Evolutionary conservation across 2,329 filamentous ascomycete species (phyloP), one percentile per base, ranked within the genome.

Genomic region (Xylaria hypoxylon): DNA sequence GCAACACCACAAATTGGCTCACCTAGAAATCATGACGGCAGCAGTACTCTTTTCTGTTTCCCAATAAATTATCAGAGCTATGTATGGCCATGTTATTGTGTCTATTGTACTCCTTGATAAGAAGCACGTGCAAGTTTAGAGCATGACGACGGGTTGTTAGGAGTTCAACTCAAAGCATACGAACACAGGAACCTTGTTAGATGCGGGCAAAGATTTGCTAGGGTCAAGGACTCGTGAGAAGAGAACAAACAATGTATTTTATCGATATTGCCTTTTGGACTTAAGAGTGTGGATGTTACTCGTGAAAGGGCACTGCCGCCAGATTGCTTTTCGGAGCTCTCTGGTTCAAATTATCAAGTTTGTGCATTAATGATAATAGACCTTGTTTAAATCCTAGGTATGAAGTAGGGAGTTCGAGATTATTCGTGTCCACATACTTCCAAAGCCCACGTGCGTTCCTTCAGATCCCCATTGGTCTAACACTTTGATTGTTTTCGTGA

Each of bases 371-470:
- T 51, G 28, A 38, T 22, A 47, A 58, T 51, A 31, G n/a, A 38
- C 47, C 42, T 38, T 56, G 22, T 56, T 47, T 26, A 52, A 47
- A 58, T 40, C 15, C 52, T 57, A 51, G 44, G 47, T 40, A 65
- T 61, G 40, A 26, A 53, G 52, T 38, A 58, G 47, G 57, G 24
- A 45, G 44, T 62, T 42, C n/a, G 31, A 62, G 35, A 15, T 53
- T 58, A 31, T 19, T 53, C n/a, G 59, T 59, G 58, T 35, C 40
- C 59, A 62, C 52, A 62, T 53, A 62, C 48, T 59, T 51, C 64
- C 45, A 58, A 53, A 63, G 33, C 40, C 55, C 64, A 67, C 64
- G 59, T 67, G 55, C 40, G 17, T 50, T 50, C 35, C 42, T 53
- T 35, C 42, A 40, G 28, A 24, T 38, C 64, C 64, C 33, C 13